Evolutionary conservation across 1,284 basidiomycete genomes (phyloP).

Genomic region (Apiotrichum gracile): DNA sequence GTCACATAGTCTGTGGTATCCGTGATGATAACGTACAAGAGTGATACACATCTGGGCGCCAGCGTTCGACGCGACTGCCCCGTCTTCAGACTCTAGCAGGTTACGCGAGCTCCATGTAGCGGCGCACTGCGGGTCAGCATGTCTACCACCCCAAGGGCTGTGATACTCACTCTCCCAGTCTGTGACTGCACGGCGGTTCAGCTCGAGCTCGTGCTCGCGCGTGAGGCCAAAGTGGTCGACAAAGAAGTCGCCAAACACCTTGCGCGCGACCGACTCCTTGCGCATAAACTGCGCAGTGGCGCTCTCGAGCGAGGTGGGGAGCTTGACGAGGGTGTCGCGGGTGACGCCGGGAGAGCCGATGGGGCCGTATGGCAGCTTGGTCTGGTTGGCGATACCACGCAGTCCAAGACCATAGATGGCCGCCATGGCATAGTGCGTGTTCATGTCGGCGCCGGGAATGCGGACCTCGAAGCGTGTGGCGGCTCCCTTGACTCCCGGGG

Average conservation of each 20-base stretch:
- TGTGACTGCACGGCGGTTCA: constrained; percentile 85
- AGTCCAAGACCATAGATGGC: constrained; percentile 82
- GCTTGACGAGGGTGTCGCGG: constrained; percentile 54
- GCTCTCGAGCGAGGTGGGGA: constrained; percentile 69
- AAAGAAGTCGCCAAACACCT: constrained; percentile 79
- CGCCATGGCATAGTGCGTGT: constrained; percentile 79
- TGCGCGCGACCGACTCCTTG: constrained; percentile 70
- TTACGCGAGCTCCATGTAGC: constrained; percentile 73
- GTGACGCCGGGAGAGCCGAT: constrained; percentile 50
- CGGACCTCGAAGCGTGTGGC: constrained; percentile 86
- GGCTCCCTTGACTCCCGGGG: constrained; percentile 70
- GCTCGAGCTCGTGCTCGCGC: constrained; percentile 74
- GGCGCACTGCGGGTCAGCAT: constrained; percentile 56
- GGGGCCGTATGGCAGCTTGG: constrained; percentile 65
- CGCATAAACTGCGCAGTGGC: constrained; percentile 76
- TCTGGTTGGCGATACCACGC: constrained; percentile 74
- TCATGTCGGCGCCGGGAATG: constrained; percentile 88
- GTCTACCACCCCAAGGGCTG: neutral
- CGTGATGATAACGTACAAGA: no score
- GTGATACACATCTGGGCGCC: no score
- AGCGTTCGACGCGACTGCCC: no score
- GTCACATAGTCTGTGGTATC: no score
- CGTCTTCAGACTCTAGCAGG: neutral
- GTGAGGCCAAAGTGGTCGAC: constrained; percentile 93
- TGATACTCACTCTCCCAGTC: constrained; percentile 75